These are phyloP conservation scores for Rhizopus microsporus DNA, from an alignment of 371 early-diverging fungal species.

Conservation along the genomic window DNA sequence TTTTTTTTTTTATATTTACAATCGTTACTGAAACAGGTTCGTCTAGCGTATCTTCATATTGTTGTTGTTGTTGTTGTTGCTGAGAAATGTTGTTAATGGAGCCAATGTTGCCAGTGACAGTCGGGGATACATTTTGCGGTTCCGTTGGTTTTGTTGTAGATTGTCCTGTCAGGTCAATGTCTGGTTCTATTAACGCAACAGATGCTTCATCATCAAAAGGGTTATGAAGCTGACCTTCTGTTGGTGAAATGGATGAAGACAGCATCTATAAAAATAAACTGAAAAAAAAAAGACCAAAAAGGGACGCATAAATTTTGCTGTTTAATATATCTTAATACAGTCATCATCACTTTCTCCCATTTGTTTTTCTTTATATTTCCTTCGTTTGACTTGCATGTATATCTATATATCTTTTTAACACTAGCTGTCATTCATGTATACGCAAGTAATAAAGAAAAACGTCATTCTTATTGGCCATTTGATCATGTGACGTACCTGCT, in stretches of 20 bases:
- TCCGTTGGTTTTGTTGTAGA: constrained; percentile 21
- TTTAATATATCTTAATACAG: too few species aligned
- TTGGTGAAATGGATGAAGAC: background rate
- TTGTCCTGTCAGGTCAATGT: constrained; percentile 39
- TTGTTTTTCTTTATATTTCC: background rate
- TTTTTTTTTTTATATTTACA: constrained; percentile 40
- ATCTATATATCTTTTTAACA: too few species aligned
- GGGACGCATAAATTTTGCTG: background rate
- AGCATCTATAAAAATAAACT: background rate
- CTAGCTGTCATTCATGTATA: too few species aligned
- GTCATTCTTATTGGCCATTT: too few species aligned
- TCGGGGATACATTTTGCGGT: background rate
- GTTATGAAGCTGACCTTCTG: constrained; percentile 1
- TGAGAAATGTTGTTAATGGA: background rate
- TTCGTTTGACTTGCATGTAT: background rate
- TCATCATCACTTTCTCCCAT: background rate
- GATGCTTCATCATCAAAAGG: constrained; percentile 12
- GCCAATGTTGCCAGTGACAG: constrained; percentile 7
- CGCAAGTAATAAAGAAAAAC: too few species aligned
- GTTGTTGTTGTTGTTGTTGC: constrained; percentile 22
- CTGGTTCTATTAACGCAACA: constrained; percentile 29
- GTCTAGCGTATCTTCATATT: constrained; percentile 77
- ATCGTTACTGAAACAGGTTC: constrained; percentile 86
- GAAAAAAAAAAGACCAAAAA: background rate
- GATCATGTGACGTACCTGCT: too few species aligned